phyloP scores from a whole-genome alignment of 2,329 filamentous ascomycete genomes.

The Arthrobotrys musiformis region DNA sequence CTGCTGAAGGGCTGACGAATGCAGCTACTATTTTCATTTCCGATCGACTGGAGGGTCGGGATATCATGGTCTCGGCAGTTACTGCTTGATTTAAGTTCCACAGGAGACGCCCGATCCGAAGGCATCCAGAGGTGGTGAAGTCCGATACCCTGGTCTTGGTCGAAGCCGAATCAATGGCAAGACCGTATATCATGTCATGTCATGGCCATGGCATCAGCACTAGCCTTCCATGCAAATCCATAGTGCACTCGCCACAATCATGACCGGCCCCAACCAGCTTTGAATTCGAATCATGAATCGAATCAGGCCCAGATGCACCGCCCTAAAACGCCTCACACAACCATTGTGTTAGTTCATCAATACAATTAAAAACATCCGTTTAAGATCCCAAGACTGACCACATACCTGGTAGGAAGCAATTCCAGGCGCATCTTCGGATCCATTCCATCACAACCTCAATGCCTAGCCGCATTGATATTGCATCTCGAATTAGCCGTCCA shows the following conservation, averaged over 20 bases:
- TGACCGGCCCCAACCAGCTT: too few relatives aligned
- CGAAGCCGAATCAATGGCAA: background rate
- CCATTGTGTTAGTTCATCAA: too few relatives aligned
- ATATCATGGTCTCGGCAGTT: constrained; percentile 14
- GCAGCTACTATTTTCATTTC: background rate
- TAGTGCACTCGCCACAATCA: background rate
- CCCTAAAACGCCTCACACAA: too few relatives aligned
- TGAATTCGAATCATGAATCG: too few relatives aligned
- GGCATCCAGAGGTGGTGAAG: background rate
- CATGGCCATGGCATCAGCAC: too few relatives aligned
- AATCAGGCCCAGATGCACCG: too few relatives aligned
- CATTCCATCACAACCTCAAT: background rate
- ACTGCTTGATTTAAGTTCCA: background rate
- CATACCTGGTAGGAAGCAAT: too few relatives aligned
- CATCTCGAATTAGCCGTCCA: background rate
- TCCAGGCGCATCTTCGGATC: background rate
- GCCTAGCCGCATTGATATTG: background rate
- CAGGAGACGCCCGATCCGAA: background rate
- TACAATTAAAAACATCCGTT: too few relatives aligned
- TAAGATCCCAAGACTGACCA: too few relatives aligned
- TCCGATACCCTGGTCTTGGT: background rate
- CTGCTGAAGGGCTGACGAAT: constrained; percentile 7
- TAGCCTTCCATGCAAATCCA: background rate
- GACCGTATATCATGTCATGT: background rate
- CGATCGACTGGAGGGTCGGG: background rate